phyloP scores from a whole-genome alignment of 2,329 filamentous ascomycete species.

The Dryadomyces quercus-mongolicae region DNA sequence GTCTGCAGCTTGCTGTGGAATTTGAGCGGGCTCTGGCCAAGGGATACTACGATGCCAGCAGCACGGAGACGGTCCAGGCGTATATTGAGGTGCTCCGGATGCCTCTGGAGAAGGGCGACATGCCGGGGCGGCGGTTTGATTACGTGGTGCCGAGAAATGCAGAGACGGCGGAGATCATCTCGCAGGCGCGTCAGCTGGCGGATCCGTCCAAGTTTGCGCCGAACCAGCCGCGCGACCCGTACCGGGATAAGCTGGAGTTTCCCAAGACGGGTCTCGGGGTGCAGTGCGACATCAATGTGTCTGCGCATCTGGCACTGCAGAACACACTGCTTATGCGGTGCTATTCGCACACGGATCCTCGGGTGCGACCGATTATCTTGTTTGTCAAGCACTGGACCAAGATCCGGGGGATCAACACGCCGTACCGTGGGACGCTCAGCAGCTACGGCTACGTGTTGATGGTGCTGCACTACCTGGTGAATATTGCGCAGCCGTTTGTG shows the following conservation, averaged over 20 bases:
- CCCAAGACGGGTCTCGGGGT: slow-evolving; percentile 67
- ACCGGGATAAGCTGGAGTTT: slow-evolving; percentile 57
- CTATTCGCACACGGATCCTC: slow-evolving; percentile 67
- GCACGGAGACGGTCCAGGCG: slow-evolving; percentile 25
- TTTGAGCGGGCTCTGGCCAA: slow-evolving; percentile 41
- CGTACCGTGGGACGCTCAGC: slow-evolving; percentile 74
- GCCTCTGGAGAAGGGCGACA: slow-evolving; percentile 16
- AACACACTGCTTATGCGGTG: slow-evolving; percentile 75
- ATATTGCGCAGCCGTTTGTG: slow-evolving; percentile 68
- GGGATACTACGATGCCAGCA: slow-evolving; percentile 28
- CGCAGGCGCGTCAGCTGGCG: slow-evolving; percentile 30
- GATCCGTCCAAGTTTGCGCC: slow-evolving; percentile 37
- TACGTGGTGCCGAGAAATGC: slow-evolving; percentile 25
- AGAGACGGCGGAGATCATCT: slow-evolving; percentile 21
- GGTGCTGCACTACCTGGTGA: slow-evolving; percentile 83
- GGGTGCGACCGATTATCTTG: slow-evolving; percentile 66
- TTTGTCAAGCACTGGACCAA: slow-evolving; percentile 93
- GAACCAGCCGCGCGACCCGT: slow-evolving; percentile 40
- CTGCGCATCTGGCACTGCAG: slow-evolving; percentile 68
- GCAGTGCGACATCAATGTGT: slow-evolving; percentile 87
- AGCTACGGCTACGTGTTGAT: slow-evolving; percentile 89
- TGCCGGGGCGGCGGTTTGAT: slow-evolving; percentile 15
- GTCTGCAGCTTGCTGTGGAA: slow-evolving; percentile 41
- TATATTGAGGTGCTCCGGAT: slow-evolving; percentile 40
- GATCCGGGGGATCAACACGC: slow-evolving; percentile 70